Base-by-base conservation (phyloP, 2,329 filamentous ascomycete genomes). In the Pseudocercospora fuligena region DNA sequence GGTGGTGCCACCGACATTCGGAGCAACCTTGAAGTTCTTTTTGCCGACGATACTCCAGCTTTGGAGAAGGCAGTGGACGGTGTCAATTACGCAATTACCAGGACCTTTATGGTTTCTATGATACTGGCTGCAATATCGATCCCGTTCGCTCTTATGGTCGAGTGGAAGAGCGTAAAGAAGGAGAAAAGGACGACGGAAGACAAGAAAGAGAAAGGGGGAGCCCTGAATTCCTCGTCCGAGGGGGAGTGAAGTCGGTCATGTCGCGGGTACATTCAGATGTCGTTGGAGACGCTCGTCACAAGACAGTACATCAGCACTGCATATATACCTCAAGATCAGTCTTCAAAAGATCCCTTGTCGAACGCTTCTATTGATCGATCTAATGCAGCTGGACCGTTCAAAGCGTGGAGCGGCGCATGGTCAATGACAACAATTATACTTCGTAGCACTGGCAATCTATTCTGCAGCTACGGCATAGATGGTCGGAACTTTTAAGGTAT, bases 161-260 rank as follows among this genome's bases (percentile, higher is more conserved):
- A 67, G 36, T 65, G 61, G 59, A 68, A 65, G 59, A 71, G 69
- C 72, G 76, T 69, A 74, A 90, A 65, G 40, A 65, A 60, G 19
- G 58, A 62, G 59, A 65, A 69, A 43, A 46, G 57, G 51, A 61
- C 53, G 33, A 36, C 33, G 19, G 62, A 63, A 33, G 65, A 66
- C 27, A 46, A 43, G 1, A 61, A 68, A 27, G 54, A 62, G 40
- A 64, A 49, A 31, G 21, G 23, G 19, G 36, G 43, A 19, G 47
- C 47, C 29, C 29, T 31, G 9, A 31, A 31, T 31, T 8, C 6
- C 5, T 31, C 29, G 29, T 8, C 29, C 9, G n/a, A 57, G 29
- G 31, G 12, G 21, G 49, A 14, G 25, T 23, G 33, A 36, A 49
- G 19, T 56, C n/a, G 5, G 51, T 12, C 27, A 27, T 3, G 27